Base-by-base conservation (phyloP, 2,329 filamentous ascomycete genomes). In the Colletotrichum sp. region DNA sequence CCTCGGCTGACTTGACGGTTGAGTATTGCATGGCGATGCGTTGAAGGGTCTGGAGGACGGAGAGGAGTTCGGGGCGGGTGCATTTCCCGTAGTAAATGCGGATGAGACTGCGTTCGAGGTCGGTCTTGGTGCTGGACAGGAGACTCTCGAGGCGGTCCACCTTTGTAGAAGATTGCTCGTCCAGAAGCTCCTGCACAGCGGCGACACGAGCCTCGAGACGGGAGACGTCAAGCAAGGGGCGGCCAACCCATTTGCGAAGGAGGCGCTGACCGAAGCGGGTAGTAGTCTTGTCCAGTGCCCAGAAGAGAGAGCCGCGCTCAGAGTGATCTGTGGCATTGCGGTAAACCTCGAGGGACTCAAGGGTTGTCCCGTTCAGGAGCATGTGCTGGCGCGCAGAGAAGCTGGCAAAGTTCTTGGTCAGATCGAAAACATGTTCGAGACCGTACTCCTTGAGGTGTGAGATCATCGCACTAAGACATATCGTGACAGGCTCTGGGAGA, bases 11-110 rank as follows among this genome's bases (percentile, higher is more conserved):
- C 73, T 93, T 93, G 77, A 95, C 89, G 77, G 91, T 88, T 1
- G 91, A 87, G 82, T 95, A 99, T 80, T 97, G 94, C 71, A 91
- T 92, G 0, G 95, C 91, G 62, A 99, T 95, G 75, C 89, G 91
- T 80, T 98, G 96, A 73, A 99, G 88, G 0, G 95, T 94, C 83
- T 99, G 96, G 2, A 99, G 88, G 6, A 98, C 93, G 1, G 91
- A 92, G 3, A 99, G 89, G 6, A 99, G 91, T 84, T 99, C 97
- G 0, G 96, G 94, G 0, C 97, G 93, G 1, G 95, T 94, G 84
- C 96, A 99, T 86, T 98, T 98, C 66, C 96, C 96, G 85, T 99
- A 99, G 87, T 99, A 99, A 75, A 99, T 98, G 61, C 97, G 92
- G 81, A 99, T 96, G 62, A 99, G 88, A 77, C 95, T 97, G 79